Evolutionary conservation across 306 rosid genomes (phyloP).

Genomic region (Sesbania bispinosa): DNA sequence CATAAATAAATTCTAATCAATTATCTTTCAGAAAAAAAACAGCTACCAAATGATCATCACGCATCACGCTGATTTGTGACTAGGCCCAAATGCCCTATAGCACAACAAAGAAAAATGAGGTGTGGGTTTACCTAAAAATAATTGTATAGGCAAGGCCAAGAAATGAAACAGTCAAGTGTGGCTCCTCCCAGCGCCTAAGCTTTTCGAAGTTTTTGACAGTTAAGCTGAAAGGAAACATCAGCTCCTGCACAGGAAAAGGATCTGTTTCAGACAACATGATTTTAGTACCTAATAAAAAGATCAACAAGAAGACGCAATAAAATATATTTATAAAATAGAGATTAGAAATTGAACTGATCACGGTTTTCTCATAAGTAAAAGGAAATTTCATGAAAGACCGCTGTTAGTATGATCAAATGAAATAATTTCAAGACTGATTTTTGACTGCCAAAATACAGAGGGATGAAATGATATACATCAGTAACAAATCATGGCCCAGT

Average conservation of each 20-base stretch:
- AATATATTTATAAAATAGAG: neutral
- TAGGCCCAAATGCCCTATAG: neutral
- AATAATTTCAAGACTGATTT: neutral
- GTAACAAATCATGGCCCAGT: neutral
- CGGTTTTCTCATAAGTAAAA: neutral
- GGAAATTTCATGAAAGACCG: neutral
- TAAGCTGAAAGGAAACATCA: conserved; percentile 61
- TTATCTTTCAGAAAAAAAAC: neutral
- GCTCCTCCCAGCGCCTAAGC: conserved; percentile 93
- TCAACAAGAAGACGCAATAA: neutral
- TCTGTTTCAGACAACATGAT: neutral
- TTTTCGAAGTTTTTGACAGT: conserved; percentile 56
- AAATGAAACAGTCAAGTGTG: conserved; percentile 74
- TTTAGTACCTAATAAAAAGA: conserved; percentile 1
- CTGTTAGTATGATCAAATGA: neutral
- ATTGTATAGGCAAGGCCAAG: conserved; percentile 61
- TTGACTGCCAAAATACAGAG: neutral
- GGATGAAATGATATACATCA: neutral
- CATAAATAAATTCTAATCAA: neutral
- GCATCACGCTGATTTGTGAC: neutral
- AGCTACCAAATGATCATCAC: conserved; percentile 12
- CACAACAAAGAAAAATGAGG: neutral
- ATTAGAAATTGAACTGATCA: neutral
- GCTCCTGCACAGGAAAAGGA: conserved; percentile 64
- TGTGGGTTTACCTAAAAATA: conserved; percentile 64